Base-by-base conservation (phyloP, 2,329 filamentous ascomycete genomes). In the Colletotrichum destructivum region DNA sequence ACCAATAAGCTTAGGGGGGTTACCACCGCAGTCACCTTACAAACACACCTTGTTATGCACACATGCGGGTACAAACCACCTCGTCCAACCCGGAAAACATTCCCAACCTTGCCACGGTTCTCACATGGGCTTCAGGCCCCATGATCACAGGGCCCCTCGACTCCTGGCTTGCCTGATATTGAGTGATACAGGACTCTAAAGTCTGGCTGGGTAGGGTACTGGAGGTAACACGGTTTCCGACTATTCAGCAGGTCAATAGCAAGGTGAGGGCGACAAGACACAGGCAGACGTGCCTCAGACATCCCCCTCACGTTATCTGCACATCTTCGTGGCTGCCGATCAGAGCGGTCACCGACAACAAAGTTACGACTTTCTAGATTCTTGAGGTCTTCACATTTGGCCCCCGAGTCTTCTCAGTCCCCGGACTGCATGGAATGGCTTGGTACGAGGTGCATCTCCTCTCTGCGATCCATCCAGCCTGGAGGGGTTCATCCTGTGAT, bases 151-250 rank as follows among this genome's bases (percentile, higher is more conserved):
- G 16, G 59, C 11, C 23, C 35, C 23, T 18, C 35, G 15, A 31
- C 55, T 54, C 47, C 46, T 23, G 63, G 51, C 65, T 66, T 69
- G 65, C 59, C 46, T 63, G 59, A 55, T 54, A 13, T 59, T 63
- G 59, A 64, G 59, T 49, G 59, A 55, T n/a, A 35, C 55, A 65
- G 54, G 52, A 59, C 65, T 18, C 54, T 47, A 8, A 7, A 31
- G 31, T 31, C 31, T 31, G 9, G 6, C 31, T 9, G 31, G 8
- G 31, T 31, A 38, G 54, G 69, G 65, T 47, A 16, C 13, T 26
- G 26, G 40, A 47, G 40, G 26, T 21, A 38, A 21, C 40, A 23
- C 40, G 5, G 9, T 5, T 47, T 26, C 18, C 18, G 31, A 38
- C 46, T 16, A 18, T 54, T 31, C 21, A 52, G 38, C 66, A 55